Percentiles rank a stretch among this genome's conserved stretches.
Evolutionary conservation across 164 flowering plant species (phyloP).

Genomic region (Sextonia rubra): DNA sequence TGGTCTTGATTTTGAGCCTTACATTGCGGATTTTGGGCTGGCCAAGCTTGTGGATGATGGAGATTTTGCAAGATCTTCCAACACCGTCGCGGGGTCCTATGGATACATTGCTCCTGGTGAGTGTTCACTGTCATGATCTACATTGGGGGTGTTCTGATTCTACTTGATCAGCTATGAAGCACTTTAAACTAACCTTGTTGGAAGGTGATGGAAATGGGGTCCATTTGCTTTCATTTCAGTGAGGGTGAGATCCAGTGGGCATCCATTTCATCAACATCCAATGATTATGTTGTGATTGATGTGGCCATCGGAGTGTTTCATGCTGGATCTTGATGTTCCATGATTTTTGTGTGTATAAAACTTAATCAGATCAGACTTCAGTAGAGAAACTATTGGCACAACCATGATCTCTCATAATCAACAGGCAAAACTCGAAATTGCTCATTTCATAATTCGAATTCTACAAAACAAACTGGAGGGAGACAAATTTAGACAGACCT

Average conservation of each 20-base stretch:
- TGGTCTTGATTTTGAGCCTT: constrained; percentile 77
- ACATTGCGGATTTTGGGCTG: constrained; percentile 84
- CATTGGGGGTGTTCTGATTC: background rate
- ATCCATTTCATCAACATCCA: background rate
- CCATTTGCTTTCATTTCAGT: background rate
- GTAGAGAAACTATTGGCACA: too few species aligned
- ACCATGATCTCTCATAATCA: background rate
- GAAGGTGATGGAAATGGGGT: background rate
- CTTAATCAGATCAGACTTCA: background rate
- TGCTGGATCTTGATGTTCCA: background rate
- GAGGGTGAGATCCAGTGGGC: too few species aligned
- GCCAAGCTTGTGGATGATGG: constrained; percentile 75
- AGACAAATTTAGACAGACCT: too few species aligned
- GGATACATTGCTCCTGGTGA: constrained; percentile 90
- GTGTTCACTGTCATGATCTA: constrained; percentile 5
- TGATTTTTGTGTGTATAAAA: background rate
- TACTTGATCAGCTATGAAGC: background rate
- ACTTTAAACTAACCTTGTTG: background rate
- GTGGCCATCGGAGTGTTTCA: background rate
- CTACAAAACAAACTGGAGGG: too few species aligned
- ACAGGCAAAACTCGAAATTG: background rate
- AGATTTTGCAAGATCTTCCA: constrained; percentile 58
- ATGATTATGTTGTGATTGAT: background rate
- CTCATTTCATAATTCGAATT: background rate
- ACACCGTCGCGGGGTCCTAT: constrained; percentile 75